Evolutionary conservation across 768 basidiomycete species (phyloP), one percentile per base, ranked within the genome.

Genomic region (Plicaturopsis crispa): DNA sequence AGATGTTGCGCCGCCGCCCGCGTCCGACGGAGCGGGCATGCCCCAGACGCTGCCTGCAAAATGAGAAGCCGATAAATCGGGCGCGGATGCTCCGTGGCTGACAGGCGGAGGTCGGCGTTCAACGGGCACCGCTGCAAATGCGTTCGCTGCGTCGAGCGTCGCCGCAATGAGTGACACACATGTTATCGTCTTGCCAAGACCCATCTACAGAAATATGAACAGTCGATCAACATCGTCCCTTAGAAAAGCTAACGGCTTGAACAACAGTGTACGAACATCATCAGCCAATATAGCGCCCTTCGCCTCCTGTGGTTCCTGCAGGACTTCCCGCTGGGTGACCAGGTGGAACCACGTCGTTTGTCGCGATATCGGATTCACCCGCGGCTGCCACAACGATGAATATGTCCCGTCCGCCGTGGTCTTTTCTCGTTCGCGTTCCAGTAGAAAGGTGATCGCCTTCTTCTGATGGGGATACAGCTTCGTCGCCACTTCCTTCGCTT

Each of bases 401-500:
- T 70, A 75, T 44, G 61, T 72, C 48, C 84, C 86, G 59, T 75
- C 70, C 31, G 61, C 49, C 24, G 68, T 66, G 23, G 61, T 55
- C 44, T 63, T 70, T 60, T 89, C 86, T 44, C 78, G 72, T 57
- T 86, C 81, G 55, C 96, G 76, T 52, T 96, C 89, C 14, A 97
- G 70, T 35, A 99, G 67, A 61, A 99, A 99, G 2, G 94, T 91
- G 14, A 99, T 70, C 17, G 94, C 96, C 59, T 94, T 94, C 64
- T 92, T 94, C 64, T 99, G 96, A 68, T 99, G 96, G 14, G 94
- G 90, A 62, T 98, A 99, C 6, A 99, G 67, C 33, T 64, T 71
- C 16, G 96, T 96, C 24, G 82, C 84, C 38, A 99, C 77, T 50
- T 84, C 79, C 38, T 68, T 52, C 35, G 63, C 84, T 85, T 50